These are phyloP conservation scores for Fallopia convolvulus DNA, from an alignment of 148 eudicot species.

Conservation along the genomic window DNA sequence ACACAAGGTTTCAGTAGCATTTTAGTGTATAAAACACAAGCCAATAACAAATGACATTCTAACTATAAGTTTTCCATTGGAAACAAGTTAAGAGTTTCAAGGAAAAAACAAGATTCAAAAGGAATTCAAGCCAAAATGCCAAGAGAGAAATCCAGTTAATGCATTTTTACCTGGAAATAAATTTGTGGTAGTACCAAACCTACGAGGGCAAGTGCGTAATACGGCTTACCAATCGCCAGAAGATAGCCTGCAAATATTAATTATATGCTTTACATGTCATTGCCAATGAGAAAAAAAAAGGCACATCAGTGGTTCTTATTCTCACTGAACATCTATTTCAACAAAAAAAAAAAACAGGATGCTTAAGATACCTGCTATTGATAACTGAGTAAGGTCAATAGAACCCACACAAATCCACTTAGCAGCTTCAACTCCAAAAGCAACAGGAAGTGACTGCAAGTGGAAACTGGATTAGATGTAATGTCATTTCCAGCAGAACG, in stretches of 20 bases:
- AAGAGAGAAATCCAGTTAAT: not conserved
- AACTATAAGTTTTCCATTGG: not conserved
- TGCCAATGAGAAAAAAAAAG: not conserved
- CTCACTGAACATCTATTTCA: not conserved
- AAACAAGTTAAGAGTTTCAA: too few species aligned
- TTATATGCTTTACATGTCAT: conserved; percentile 11
- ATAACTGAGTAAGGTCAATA: conserved; percentile 83
- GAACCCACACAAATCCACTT: conserved; percentile 97
- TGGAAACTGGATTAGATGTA: not conserved
- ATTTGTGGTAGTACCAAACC: conserved; percentile 78
- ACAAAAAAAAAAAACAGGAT: not conserved
- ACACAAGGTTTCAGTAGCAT: not conserved
- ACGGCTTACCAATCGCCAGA: conserved; percentile 79
- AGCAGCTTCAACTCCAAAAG: conserved; percentile 84
- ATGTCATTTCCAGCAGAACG: not conserved
- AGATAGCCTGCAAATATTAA: conserved; percentile 64
- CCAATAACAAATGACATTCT: not conserved
- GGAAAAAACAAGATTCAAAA: too few species aligned
- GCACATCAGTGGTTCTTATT: too few species aligned
- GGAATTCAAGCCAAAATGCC: not conserved
- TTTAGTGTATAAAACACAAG: not conserved
- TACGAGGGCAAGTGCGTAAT: conserved; percentile 65
- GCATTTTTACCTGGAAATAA: conserved; percentile 70
- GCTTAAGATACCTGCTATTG: conserved; percentile 60
- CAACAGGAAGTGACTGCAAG: conserved; percentile 89